Percentiles rank a stretch among this genome's conserved stretches.
These are phyloP conservation scores for Pseudocercospora eumusae DNA, from an alignment of 2,329 filamentous ascomycete species.

Conservation along the genomic window DNA sequence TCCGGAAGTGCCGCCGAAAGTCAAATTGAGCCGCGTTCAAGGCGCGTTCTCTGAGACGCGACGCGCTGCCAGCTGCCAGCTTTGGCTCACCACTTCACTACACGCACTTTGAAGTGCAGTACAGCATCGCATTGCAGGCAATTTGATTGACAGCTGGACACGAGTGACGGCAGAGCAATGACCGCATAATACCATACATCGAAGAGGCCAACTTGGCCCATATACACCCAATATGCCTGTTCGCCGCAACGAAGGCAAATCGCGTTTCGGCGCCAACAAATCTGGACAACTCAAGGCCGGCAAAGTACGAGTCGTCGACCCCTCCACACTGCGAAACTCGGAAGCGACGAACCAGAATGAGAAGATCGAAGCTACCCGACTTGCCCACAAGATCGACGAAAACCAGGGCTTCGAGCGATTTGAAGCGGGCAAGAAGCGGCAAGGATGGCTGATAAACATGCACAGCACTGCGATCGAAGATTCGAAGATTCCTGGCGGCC, in stretches of 20 bases:
- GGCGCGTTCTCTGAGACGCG: background rate
- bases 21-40: background rate
- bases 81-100: background rate
- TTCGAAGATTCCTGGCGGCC: conserved; percentile 76
- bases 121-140: background rate
- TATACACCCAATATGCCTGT: conserved; percentile 45
- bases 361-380: conserved; percentile 79
- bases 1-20: background rate
- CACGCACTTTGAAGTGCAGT: background rate
- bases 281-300: conserved; percentile 32
- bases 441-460: conserved; percentile 95
- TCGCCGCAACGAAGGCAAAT: conserved; percentile 43
- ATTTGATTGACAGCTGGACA: background rate
- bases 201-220: background rate
- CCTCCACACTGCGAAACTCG: conserved; percentile 68
- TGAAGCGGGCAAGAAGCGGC: conserved; percentile 80
- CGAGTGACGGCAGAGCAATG: conserved; percentile 3
- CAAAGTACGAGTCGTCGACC: conserved; percentile 67
- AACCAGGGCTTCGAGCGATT: conserved; percentile 90
- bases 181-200: background rate
- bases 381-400: conserved; percentile 90
- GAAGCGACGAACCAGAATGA: conserved; percentile 92
- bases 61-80: conserved; percentile 4
- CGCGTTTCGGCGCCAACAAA: conserved; percentile 45
- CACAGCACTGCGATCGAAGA: conserved; percentile 86